phyloP scores from a whole-genome alignment of 805 yeast genomes.

The Teunomyces stri region DNA sequence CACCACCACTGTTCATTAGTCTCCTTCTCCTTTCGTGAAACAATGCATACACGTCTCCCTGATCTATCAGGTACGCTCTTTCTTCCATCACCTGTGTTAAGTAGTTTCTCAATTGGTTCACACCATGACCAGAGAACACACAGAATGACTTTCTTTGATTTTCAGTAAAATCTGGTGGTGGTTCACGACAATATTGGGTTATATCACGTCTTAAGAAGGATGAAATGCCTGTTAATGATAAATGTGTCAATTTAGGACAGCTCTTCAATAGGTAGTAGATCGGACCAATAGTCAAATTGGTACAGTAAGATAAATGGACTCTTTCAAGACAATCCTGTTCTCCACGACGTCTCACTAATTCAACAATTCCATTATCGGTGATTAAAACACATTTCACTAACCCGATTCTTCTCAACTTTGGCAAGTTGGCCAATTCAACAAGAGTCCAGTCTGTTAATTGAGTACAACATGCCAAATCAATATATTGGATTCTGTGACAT shows the following conservation, averaged over 20 bases:
- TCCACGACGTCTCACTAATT: conserved; percentile 64
- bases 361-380: conserved; percentile 78
- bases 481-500: conserved; percentile 85
- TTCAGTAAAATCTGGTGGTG: conserved; percentile 88
- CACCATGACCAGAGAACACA: conserved; percentile 92
- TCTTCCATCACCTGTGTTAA: conserved; percentile 48
- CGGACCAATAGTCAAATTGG: conserved; percentile 74
- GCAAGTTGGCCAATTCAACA: conserved; percentile 69
- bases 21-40: conserved; percentile 29
- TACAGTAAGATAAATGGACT: conserved; percentile 89
- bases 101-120: conserved; percentile 67
- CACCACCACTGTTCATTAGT: conserved; percentile 17
- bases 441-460: conserved; percentile 84
- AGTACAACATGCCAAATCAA: conserved; percentile 92
- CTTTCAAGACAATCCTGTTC: conserved; percentile 83
- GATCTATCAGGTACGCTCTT: conserved; percentile 31
- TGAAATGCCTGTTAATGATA: conserved; percentile 86
- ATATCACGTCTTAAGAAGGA: conserved; percentile 87
- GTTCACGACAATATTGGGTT: conserved; percentile 82
- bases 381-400: conserved; percentile 87
- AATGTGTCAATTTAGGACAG: conserved; percentile 85
- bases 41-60: conserved; percentile 28
- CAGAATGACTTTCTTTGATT: conserved; percentile 85
- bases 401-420: conserved; percentile 85
- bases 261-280: conserved; percentile 69